phyloP scores from a whole-genome alignment of 1,139 yeast species.

The Kurtzmaniella natalensis region DNA sequence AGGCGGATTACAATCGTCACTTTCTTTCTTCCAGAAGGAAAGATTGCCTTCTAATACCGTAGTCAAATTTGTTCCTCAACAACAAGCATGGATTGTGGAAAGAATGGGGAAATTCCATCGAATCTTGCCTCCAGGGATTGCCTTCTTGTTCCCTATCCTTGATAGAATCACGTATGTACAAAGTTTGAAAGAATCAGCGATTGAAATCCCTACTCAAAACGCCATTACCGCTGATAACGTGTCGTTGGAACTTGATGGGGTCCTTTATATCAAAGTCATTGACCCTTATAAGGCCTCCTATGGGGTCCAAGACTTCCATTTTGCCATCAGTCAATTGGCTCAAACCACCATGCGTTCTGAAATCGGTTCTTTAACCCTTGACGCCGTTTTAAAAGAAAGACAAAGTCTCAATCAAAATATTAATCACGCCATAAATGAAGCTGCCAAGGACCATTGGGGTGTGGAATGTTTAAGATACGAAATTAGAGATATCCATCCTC shows the following conservation, averaged over 20 bases:
- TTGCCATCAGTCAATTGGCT: conserved; percentile 80
- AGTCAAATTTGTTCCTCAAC: conserved; percentile 80
- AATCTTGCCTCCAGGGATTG: conserved; percentile 74
- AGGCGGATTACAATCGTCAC: conserved; percentile 12
- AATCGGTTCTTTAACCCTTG: conserved; percentile 78
- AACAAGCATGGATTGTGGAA: conserved; percentile 88
- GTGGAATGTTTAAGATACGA: conserved; percentile 80
- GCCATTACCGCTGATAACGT: conserved; percentile 88
- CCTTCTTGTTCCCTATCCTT: conserved; percentile 64
- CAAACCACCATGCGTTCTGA: conserved; percentile 91
- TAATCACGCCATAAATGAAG: conserved; percentile 77
- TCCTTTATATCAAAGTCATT: conserved; percentile 68
- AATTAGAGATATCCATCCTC: conserved; percentile 86
- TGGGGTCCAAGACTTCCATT: conserved; percentile 85
- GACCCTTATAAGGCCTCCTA: conserved; percentile 86
- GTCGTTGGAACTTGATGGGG: conserved; percentile 80
- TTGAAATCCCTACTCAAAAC: conserved; percentile 78
- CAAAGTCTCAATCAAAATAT: conserved; percentile 69
- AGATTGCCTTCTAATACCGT: conserved; percentile 71
- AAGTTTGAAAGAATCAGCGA: conserved; percentile 75
- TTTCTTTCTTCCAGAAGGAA: conserved; percentile 65
- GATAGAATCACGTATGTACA: conserved; percentile 81
- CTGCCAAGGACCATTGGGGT: conserved; percentile 80
- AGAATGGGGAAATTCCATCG: conserved; percentile 84
- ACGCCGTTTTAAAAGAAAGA: conserved; percentile 72